phyloP scores from a whole-genome alignment of 1,139 yeast genomes.

The Hansenula anomala region DNA sequence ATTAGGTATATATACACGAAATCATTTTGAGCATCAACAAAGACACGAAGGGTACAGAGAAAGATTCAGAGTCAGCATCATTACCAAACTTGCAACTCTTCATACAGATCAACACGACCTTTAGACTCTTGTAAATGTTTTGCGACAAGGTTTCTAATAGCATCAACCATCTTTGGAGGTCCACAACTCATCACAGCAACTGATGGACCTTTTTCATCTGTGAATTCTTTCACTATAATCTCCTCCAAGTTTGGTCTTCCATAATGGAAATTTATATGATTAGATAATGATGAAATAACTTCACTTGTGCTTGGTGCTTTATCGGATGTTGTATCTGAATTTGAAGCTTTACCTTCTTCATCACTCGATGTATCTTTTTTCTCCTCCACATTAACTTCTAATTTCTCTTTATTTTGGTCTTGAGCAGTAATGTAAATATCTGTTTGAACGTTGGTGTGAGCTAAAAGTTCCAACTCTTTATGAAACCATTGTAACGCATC shows the following conservation, averaged over 20 bases:
- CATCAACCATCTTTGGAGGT: conserved; percentile 44
- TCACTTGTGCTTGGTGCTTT: neutral
- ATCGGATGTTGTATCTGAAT: no score
- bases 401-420: neutral
- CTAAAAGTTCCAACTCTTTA: conserved; percentile 38
- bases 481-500: conserved; percentile 44
- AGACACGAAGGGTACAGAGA: no score
- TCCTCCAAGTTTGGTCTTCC: conserved; percentile 34
- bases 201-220: conserved; percentile 26
- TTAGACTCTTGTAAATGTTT: conserved; percentile 24
- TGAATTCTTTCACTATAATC: conserved; percentile 27
- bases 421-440: conserved; percentile 37
- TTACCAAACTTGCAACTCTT: conserved; percentile 36
- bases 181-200: conserved; percentile 46
- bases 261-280: conserved; percentile 3
- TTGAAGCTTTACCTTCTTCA: neutral
- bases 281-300: neutral
- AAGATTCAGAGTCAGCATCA: no score
- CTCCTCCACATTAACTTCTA: neutral
- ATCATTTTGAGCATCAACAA: no score
- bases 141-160: conserved; percentile 32
- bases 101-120: conserved; percentile 42
- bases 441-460: conserved; percentile 28
- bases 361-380: neutral
- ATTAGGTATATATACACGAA: no score